phyloP scores from a whole-genome alignment of 164 flowering plant genomes.

The Buxus sempervirens region DNA sequence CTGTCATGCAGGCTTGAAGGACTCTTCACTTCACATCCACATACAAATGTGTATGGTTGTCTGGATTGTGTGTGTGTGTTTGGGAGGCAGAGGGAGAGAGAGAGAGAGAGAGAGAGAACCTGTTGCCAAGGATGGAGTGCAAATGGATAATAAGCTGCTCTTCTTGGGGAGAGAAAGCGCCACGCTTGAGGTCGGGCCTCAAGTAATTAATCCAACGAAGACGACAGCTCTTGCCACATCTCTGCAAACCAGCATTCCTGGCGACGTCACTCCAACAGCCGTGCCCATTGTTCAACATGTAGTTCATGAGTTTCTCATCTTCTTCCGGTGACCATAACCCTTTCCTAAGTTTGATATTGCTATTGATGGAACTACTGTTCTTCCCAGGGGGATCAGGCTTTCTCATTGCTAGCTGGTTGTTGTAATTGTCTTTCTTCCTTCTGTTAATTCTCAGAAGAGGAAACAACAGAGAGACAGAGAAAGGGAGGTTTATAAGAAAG shows the following conservation, averaged over 20 bases:
- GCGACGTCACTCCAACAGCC: slow-evolving; percentile 85
- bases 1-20: too few relatives aligned
- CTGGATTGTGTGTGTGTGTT: not conserved
- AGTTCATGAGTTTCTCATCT: slow-evolving; percentile 64
- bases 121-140: slow-evolving; percentile 73
- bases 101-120: slow-evolving; percentile 27
- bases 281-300: slow-evolving; percentile 67
- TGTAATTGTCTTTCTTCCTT: not conserved
- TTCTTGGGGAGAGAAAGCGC: slow-evolving; percentile 64
- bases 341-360: slow-evolving; percentile 42
- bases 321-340: slow-evolving; percentile 82
- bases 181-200: slow-evolving; percentile 74
- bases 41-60: not conserved
- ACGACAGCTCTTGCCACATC: slow-evolving; percentile 78
- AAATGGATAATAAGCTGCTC: slow-evolving; percentile 62
- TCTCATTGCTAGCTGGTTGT: slow-evolving; percentile 27
- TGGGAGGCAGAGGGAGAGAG: slow-evolving; percentile 15
- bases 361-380: slow-evolving; percentile 3
- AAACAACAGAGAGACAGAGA: not conserved
- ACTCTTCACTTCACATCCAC: too few relatives aligned
- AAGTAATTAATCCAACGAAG: slow-evolving; percentile 78
- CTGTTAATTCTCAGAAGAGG: not conserved
- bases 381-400: slow-evolving; percentile 37
- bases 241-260: slow-evolving; percentile 59
- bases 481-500: not conserved